Percentiles rank a stretch among this genome's conserved stretches.
phyloP scores from a whole-genome alignment of 116 monocot species.

The Trichopus zeylanicus region DNA sequence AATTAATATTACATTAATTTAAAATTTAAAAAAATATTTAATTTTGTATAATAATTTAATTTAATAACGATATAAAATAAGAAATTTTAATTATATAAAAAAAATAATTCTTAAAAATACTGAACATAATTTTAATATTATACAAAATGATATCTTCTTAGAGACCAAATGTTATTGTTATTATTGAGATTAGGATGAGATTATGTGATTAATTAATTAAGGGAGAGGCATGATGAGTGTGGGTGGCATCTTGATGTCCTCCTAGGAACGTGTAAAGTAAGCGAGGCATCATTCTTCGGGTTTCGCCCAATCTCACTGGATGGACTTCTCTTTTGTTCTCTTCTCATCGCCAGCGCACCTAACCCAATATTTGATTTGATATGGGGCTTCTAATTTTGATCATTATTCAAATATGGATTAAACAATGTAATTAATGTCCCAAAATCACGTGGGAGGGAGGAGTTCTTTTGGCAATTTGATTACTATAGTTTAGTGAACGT shows the following conservation, averaged over 20 bases:
- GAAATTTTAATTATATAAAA: neutral
- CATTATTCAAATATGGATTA: neutral
- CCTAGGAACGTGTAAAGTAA: constrained; percentile 4
- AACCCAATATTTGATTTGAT: neutral
- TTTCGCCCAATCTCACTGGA: constrained; percentile 5
- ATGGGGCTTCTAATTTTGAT: neutral
- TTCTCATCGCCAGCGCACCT: neutral
- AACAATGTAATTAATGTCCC: too few species aligned
- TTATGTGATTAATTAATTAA: neutral
- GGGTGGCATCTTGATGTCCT: constrained; percentile 8
- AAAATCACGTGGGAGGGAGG: too few species aligned
- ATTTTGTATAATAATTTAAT: neutral
- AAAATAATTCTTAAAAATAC: too few species aligned
- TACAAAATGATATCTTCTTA: too few species aligned
- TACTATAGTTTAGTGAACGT: too few species aligned
- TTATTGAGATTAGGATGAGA: too few species aligned
- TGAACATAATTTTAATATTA: too few species aligned
- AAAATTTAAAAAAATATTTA: too few species aligned
- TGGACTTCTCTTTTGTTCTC: constrained; percentile 2
- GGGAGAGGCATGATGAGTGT: constrained; percentile 3
- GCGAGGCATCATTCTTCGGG: constrained; percentile 4
- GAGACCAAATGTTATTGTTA: too few species aligned
- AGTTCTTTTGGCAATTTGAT: too few species aligned
- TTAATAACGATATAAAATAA: neutral
- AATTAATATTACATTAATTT: too few species aligned